Conservation (phyloP, 75 land plant genomes). For the Picea sitchensis region DNA sequence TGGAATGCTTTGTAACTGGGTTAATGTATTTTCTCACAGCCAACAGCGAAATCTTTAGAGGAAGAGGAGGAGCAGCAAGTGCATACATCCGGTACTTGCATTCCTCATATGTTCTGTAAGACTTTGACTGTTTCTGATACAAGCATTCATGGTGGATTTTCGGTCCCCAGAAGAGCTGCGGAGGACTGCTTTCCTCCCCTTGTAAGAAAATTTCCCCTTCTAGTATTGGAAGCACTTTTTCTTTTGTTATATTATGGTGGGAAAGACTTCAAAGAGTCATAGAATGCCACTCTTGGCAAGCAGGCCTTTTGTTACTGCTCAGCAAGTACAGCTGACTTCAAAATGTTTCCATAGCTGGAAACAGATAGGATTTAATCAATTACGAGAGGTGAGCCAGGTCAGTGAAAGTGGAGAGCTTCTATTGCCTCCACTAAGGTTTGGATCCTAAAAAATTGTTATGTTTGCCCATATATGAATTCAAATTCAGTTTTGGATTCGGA, state of each 20-base stretch:
- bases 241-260: neutral
- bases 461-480: too few species aligned
- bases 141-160: constrained; percentile 89
- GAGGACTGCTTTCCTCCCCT: constrained; percentile 88
- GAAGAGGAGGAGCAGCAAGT: neutral
- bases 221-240: constrained; percentile 4
- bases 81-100: neutral
- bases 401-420: too few species aligned
- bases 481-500: too few species aligned
- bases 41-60: constrained; percentile 1
- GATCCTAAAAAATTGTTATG: too few species aligned
- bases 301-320: neutral
- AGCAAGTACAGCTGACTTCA: neutral
- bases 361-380: too few species aligned
- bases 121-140: constrained; percentile 82
- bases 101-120: constrained; percentile 81
- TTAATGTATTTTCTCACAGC: neutral
- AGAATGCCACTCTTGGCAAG: neutral
- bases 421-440: too few species aligned
- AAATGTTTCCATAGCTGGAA: too few species aligned
- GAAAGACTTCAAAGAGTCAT: neutral
- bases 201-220: constrained; percentile 31
- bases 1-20: neutral
- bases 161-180: constrained; percentile 88
- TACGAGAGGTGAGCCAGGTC: too few species aligned